These are phyloP conservation scores for Immersiporthe knoxdaviesiana DNA, from an alignment of 2,329 filamentous ascomycete species.

Conservation along the genomic window DNA sequence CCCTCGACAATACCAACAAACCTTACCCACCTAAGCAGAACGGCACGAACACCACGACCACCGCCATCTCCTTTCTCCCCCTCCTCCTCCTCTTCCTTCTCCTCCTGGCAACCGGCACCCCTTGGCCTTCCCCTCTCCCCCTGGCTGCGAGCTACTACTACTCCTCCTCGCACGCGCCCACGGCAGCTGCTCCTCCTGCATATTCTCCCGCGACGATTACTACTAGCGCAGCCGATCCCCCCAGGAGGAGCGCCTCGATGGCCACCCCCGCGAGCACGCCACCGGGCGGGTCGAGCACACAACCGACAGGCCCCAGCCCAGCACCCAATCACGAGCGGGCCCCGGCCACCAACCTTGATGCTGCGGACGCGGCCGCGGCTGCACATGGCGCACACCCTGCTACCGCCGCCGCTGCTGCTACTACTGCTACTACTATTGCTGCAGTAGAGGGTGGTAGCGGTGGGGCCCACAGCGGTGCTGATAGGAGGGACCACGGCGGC, in stretches of 20 bases:
- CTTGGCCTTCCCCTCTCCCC: not conserved
- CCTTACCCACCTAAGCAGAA: not conserved
- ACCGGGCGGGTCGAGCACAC: constrained; percentile 22
- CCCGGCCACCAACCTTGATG: not conserved
- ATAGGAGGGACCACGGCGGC: not conserved
- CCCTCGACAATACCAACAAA: not conserved
- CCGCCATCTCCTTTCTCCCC: not conserved
- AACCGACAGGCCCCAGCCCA: not conserved
- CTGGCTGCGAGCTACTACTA: no score
- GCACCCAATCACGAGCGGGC: constrained; percentile 6
- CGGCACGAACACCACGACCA: not conserved
- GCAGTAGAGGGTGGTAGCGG: not conserved
- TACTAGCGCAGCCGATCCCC: not conserved
- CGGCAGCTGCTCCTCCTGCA: not conserved
- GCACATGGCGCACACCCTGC: constrained; percentile 1
- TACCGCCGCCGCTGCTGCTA: not conserved
- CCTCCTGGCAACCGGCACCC: not conserved
- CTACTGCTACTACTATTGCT: no score
- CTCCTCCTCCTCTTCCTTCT: not conserved
- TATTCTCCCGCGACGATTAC: not conserved
- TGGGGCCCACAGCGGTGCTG: constrained; percentile 16
- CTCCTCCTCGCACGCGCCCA: no score
- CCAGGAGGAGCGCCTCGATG: not conserved
- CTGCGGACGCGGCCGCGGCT: not conserved
- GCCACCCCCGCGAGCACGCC: constrained; percentile 23